Base-by-base conservation (phyloP, 2,329 filamentous ascomycete species). In the Fusarium sulawesiense region DNA sequence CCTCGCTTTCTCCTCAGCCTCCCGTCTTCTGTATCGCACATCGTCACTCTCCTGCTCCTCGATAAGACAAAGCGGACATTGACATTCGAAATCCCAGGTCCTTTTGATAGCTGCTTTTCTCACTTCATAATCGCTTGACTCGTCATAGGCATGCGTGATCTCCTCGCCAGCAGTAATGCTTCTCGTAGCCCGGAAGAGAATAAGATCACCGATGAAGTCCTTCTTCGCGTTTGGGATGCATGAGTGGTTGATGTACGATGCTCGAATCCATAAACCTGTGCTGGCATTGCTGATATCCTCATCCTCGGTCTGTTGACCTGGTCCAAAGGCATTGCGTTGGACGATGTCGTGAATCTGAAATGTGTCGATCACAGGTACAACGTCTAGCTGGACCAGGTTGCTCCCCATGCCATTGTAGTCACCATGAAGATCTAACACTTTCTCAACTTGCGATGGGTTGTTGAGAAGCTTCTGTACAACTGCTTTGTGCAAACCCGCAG, bases 191-290 rank as follows among this genome's bases (percentile, higher is more conserved):
- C 80, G 80, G 11, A 84, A 56, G 6, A 83, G 68, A 55, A 82
- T 76, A 6, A 82, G 56, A 60, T 82, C 82, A 23, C 82, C 82
- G 8, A 82, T 71, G 48, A 78, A 82, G 3, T 79, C 74, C 29
- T 79, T 80, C 45, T 73, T 74, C 0, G 72, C 61, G 60, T 82
- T 84, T 32, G 77, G 55, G 3, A 77, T 50, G 58, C 82, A 84
- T 0, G 80, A 81, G 62, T 84, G 82, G 48, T 84, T 84, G 60
- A 82, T 78, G 60, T 81, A 81, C 0, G 81, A 78, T 6, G 80
- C 78, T 7, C 75, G 67, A 2, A 77, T 71, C 81, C 81, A 84
- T 27, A 84, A 67, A 4, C 81, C 82, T 0, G 78, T 76, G 47
- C 78, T 81, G 2, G 79, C 70, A 32, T 78, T 79, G 6, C 72